Evolutionary conservation across 2,329 filamentous ascomycete species (phyloP).

Genomic region (Coniochaeta pulveracea): DNA sequence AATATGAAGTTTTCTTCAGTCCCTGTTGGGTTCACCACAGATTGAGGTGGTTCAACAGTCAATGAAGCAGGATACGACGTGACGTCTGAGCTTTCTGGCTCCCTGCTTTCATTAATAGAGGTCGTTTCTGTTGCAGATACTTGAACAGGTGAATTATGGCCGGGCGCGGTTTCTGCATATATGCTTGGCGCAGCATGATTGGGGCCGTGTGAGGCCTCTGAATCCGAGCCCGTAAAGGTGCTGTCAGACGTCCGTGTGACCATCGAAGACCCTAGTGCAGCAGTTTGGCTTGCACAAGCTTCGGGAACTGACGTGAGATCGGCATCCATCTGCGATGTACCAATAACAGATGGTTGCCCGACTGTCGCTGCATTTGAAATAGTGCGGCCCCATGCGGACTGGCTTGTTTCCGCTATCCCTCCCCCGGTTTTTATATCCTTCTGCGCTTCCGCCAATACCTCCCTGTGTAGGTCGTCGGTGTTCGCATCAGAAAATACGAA

Average conservation of each 20-base stretch:
- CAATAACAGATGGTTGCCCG: constrained; percentile 1
- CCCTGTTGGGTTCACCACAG: constrained; percentile 7
- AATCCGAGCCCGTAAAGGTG: constrained; percentile 1
- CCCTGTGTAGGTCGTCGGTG: constrained; percentile 1
- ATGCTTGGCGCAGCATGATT: constrained; percentile 1
- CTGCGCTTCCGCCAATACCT: neutral
- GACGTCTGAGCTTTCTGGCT: neutral
- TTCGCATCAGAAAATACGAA: constrained; percentile 1
- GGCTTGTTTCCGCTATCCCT: constrained; percentile 9
- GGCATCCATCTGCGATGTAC: neutral
- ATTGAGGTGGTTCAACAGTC: constrained; percentile 8
- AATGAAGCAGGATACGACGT: constrained; percentile 1
- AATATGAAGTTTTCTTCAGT: constrained; percentile 14
- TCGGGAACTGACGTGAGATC: constrained; percentile 2
- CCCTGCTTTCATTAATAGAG: too few relatives aligned
- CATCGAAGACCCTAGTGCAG: constrained; percentile 4
- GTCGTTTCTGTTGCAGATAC: too few relatives aligned
- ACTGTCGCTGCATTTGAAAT: constrained; percentile 7
- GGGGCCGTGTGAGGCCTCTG: neutral
- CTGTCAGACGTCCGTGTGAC: neutral
- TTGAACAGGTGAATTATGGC: too few relatives aligned
- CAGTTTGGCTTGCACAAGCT: constrained; percentile 7
- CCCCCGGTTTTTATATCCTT: constrained; percentile 11
- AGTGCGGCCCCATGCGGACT: constrained; percentile 5
- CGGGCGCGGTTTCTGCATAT: constrained; percentile 6